Base-by-base conservation (phyloP, 1,284 basidiomycete genomes). In the Phellinidium pouzarii region DNA sequence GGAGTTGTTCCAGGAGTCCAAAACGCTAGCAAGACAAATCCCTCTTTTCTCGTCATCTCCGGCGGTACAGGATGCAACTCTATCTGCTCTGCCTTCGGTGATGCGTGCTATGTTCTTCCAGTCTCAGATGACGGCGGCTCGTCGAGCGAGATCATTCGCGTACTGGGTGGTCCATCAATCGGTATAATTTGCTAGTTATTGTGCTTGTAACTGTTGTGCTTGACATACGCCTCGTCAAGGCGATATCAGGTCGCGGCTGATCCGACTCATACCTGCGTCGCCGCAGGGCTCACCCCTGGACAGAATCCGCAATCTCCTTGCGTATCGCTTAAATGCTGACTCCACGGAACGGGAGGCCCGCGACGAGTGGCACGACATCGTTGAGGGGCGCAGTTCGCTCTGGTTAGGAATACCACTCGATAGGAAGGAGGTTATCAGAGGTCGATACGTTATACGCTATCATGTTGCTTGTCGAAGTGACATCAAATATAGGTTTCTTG, bases 361-460 rank as follows among this genome's bases (percentile, higher is more conserved):
- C 56, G 89, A 91, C 27, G 78, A 91, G 60, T 97, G 94, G 93
- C 75, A 88, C 59, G 84, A 91, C 57, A 92, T 98, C 56, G 87
- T 98, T 11, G 94, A 98, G 70, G 95, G 95, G 0, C 76, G 77
- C 25, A 94, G 91, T 62, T 59, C 62, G 1, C 74, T 97, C 2
- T 99, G 95, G 95, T 65, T 73, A 3, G 92, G 91, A 0, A 93
- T 99, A 44, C 91, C 94, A 0, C 80, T 80, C 37, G 95, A 98
- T 65, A 80, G 93, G 58, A 94, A 94, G 67, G 95, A 98, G 66
- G 82, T 84, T 22, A 88, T 94, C 50, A 78, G 92, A 65, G 90
- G 90, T 84, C 64, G 20, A 60, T 41, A 17, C n/a, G 12, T 26
- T 41, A 9, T 26, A 46, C 41, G 51, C 37, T 29, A 14, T 34